Conservation (phyloP, 352 stramenopile species). For the Phytopythium cucurbitacearum region DNA sequence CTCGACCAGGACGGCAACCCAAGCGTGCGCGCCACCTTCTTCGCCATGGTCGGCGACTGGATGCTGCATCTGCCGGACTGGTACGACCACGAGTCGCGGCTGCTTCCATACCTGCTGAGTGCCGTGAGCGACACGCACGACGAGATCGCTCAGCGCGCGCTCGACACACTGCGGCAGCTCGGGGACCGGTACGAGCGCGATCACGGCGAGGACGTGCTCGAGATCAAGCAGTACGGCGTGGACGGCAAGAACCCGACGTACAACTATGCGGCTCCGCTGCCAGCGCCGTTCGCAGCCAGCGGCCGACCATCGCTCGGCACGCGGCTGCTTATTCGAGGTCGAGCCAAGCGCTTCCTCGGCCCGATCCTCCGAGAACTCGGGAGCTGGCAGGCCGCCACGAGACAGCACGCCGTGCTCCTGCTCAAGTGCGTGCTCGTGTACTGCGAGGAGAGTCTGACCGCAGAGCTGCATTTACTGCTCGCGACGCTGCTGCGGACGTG, state of each 20-base stretch:
- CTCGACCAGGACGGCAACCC: conserved; percentile 85
- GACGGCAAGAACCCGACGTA: conserved; percentile 85
- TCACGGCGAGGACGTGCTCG: conserved; percentile 83
- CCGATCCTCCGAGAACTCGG: conserved; percentile 88
- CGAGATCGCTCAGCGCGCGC: conserved; percentile 40
- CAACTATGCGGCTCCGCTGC: conserved; percentile 83
- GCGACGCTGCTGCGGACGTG: conserved; percentile 46
- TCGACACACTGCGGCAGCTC: conserved; percentile 70
- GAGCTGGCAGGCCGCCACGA: conserved; percentile 89
- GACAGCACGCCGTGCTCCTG: conserved; percentile 78
- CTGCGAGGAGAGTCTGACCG: conserved; percentile 92
- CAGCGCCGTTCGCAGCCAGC: conserved; percentile 60
- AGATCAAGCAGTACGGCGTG: conserved; percentile 93
- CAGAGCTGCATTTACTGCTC: conserved; percentile 81
- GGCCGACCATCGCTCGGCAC: conserved; percentile 85
- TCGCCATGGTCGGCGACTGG: conserved; percentile 88
- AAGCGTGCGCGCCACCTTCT: conserved; percentile 79
- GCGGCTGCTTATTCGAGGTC: conserved; percentile 88
- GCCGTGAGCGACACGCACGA: conserved; percentile 74
- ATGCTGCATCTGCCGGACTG: conserved; percentile 89
- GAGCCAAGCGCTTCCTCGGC: conserved; percentile 87
- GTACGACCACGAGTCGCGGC: conserved; percentile 91
- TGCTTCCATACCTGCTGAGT: conserved; percentile 94
- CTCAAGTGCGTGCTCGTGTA: conserved; percentile 91
- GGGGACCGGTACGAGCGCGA: conserved; percentile 61